Percentiles rank a stretch among this genome's conserved stretches.
phyloP scores from a whole-genome alignment of 1,284 basidiomycete genomes.

The Ustilago sp. region DNA sequence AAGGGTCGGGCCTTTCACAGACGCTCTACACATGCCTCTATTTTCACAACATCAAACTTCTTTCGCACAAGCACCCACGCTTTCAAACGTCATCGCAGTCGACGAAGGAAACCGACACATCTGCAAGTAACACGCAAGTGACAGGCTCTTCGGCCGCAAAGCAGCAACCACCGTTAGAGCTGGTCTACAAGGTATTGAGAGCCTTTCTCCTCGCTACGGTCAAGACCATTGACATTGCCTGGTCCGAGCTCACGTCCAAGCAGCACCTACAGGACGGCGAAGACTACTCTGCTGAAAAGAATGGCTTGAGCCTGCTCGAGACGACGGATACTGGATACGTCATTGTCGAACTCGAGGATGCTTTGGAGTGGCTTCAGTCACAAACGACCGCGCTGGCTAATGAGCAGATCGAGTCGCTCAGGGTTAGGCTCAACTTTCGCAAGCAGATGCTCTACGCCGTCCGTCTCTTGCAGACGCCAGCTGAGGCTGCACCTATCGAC shows the following conservation, averaged over 20 bases:
- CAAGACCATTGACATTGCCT: slow-evolving; percentile 85
- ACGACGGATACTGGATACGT: slow-evolving; percentile 76
- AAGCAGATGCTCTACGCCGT: slow-evolving; percentile 48
- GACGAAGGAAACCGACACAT: slow-evolving; percentile 57
- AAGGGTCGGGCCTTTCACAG: slow-evolving; percentile 84
- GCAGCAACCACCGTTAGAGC: slow-evolving; percentile 70
- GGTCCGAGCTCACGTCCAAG: slow-evolving; percentile 76
- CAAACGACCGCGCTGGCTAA: slow-evolving; percentile 1
- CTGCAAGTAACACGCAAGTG: background rate
- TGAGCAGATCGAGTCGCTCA: slow-evolving; percentile 21
- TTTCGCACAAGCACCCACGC: slow-evolving; percentile 63
- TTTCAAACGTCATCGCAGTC: slow-evolving; percentile 67
- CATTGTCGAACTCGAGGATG: slow-evolving; percentile 76
- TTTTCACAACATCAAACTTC: slow-evolving; percentile 75
- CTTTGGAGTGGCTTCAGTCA: slow-evolving; percentile 72
- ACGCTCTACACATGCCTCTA: slow-evolving; percentile 86
- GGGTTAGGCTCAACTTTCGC: slow-evolving; percentile 35
- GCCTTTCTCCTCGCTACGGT: slow-evolving; percentile 79
- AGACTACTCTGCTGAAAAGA: slow-evolving; percentile 88
- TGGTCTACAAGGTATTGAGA: slow-evolving; percentile 77
- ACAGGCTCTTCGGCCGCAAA: background rate
- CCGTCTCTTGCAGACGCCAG: slow-evolving; percentile 22
- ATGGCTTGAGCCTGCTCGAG: slow-evolving; percentile 82
- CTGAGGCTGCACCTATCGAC: slow-evolving; percentile 37
- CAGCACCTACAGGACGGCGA: slow-evolving; percentile 72